Conservation (phyloP, 768 basidiomycete species). For the Cystobasidium tubakii region DNA sequence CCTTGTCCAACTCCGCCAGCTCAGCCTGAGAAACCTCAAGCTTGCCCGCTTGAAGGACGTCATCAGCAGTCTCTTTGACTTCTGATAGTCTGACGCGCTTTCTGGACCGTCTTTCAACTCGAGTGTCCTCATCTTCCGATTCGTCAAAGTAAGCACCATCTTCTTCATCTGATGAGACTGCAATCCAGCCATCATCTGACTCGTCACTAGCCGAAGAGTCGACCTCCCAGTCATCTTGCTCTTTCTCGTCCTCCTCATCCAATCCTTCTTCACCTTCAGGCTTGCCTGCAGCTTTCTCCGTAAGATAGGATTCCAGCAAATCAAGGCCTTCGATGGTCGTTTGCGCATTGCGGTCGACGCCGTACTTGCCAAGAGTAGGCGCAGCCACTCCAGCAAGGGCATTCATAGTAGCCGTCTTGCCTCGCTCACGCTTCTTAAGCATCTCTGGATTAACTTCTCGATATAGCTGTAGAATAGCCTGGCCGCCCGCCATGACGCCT, state of each 20-base stretch:
- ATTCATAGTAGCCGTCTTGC: constrained; percentile 83
- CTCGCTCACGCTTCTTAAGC: constrained; percentile 81
- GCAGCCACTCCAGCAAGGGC: constrained; percentile 47
- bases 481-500: constrained; percentile 77
- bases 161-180: constrained; percentile 66
- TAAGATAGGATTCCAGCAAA: constrained; percentile 81
- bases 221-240: constrained; percentile 67
- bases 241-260: constrained; percentile 58
- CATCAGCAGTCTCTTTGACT: constrained; percentile 36
- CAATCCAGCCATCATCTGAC: constrained; percentile 66
- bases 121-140: constrained; percentile 40
- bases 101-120: constrained; percentile 24
- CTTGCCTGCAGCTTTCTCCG: constrained; percentile 63
- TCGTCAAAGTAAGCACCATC: constrained; percentile 52
- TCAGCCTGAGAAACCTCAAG: constrained; percentile 39
- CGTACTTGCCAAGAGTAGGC: constrained; percentile 68
- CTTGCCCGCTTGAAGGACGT: constrained; percentile 22
- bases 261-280: constrained; percentile 50
- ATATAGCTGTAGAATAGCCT: constrained; percentile 80
- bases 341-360: constrained; percentile 67
- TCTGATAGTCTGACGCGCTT: constrained; percentile 39
- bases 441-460: constrained; percentile 92
- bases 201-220: constrained; percentile 44
- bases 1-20: constrained; percentile 44
- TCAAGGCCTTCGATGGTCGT: constrained; percentile 83